phyloP scores from a whole-genome alignment of 441 rosid species.

The Adansonia grandidieri region DNA sequence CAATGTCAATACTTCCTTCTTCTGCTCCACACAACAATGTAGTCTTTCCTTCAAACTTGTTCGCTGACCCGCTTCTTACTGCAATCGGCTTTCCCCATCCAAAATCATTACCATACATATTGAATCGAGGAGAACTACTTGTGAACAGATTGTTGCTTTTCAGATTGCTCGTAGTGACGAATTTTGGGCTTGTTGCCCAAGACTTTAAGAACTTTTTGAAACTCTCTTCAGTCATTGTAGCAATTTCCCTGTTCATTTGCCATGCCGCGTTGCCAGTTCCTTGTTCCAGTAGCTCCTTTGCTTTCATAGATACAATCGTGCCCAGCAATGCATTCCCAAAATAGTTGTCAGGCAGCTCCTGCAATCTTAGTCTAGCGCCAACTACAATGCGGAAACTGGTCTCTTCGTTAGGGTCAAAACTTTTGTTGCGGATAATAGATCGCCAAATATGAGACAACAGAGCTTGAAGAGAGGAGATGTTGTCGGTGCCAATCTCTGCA shows the following conservation, averaged over 20 bases:
- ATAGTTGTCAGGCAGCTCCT: conserved; percentile 31
- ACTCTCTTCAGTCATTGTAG: neutral
- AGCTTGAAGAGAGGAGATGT: conserved; percentile 21
- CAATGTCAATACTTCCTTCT: conserved; percentile 40
- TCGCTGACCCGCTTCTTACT: conserved; percentile 34
- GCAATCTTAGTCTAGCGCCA: conserved; percentile 37
- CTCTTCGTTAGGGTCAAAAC: conserved; percentile 22
- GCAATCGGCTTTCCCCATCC: conserved; percentile 39
- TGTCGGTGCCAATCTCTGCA: neutral
- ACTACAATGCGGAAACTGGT: neutral
- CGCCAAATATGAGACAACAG: conserved; percentile 44
- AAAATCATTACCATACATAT: conserved; percentile 40
- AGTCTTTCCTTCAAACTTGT: conserved; percentile 32
- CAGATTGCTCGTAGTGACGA: neutral
- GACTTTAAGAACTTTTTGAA: neutral
- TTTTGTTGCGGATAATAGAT: conserved; percentile 27
- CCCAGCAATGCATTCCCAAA: conserved; percentile 35
- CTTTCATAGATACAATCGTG: neutral
- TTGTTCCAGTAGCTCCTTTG: conserved; percentile 28
- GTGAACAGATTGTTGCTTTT: neutral
- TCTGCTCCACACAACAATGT: conserved; percentile 31
- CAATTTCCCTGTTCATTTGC: conserved; percentile 26
- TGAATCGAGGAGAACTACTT: conserved; percentile 43
- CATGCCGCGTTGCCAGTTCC: conserved; percentile 31
- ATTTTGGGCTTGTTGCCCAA: conserved; percentile 29